Evolutionary conservation across 192 early-diverging fungal species (phyloP).

Genomic region (Coemansia sp.): DNA sequence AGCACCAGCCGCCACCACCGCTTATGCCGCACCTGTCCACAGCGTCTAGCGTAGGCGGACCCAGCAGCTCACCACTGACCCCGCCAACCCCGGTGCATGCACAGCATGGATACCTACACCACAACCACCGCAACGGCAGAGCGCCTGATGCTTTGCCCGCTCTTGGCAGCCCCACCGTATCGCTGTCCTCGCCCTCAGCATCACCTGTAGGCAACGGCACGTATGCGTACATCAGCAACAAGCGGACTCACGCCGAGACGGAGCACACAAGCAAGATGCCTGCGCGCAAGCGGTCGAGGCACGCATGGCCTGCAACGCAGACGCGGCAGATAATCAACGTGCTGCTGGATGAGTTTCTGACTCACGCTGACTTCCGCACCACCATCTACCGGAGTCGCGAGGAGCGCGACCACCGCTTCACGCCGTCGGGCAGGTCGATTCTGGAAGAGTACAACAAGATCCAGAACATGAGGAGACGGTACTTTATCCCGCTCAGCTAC

Average conservation of each 20-base stretch:
- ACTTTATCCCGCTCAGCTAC: conserved; percentile 52
- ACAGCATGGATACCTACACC: neutral
- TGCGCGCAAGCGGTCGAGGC: conserved; percentile 44
- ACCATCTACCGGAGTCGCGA: conserved; percentile 53
- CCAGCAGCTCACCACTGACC: conserved; percentile 4
- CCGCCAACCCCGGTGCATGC: neutral
- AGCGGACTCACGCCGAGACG: neutral
- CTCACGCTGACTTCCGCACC: conserved; percentile 35
- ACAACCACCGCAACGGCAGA: neutral
- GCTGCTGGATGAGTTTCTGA: conserved; percentile 46
- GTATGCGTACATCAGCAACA: neutral
- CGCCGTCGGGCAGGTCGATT: conserved; percentile 32
- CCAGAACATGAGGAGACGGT: conserved; percentile 43
- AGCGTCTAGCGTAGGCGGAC: neutral
- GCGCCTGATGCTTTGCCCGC: neutral
- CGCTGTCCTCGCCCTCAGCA: neutral
- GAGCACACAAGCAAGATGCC: neutral
- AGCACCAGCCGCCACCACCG: conserved; percentile 8
- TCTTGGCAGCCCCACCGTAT: neutral
- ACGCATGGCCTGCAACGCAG: conserved; percentile 47
- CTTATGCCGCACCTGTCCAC: neutral
- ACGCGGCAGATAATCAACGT: conserved; percentile 51
- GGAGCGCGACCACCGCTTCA: conserved; percentile 45
- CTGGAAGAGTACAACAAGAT: conserved; percentile 54
- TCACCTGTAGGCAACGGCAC: neutral